A percentile compares a stretch with the other conserved stretches of the same genome.
Conservation (phyloP, 306 rosid species). For the Herpetospermum pedunculosum region DNA sequence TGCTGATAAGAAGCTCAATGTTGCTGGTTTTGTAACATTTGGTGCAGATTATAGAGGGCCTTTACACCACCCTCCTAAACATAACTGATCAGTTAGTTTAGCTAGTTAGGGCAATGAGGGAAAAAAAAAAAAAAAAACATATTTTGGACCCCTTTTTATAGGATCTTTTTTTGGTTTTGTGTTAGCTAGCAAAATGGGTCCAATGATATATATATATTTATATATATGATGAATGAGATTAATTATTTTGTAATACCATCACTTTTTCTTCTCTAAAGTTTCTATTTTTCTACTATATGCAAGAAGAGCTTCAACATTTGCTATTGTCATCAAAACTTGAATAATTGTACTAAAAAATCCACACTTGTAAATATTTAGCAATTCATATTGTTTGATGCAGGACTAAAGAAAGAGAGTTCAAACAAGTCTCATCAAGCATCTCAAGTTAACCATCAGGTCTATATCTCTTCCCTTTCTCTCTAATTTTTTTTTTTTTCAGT, state of each 20-base stretch:
- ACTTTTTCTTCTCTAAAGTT: neutral
- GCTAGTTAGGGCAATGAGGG: neutral
- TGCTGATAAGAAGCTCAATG: neutral
- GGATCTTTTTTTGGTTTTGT: constrained; percentile 2
- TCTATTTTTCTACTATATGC: neutral
- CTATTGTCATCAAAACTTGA: neutral
- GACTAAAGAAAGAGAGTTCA: neutral
- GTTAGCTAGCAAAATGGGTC: constrained; percentile 1
- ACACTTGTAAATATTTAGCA: neutral
- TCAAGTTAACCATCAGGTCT: constrained; percentile 8
- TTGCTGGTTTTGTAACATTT: constrained; percentile 5
- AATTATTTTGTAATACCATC: neutral
- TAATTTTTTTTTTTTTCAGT: neutral
- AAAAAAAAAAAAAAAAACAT: neutral
- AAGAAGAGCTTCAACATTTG: neutral
- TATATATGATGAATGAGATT: neutral
- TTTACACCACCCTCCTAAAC: constrained; percentile 11
- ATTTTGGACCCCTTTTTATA: neutral
- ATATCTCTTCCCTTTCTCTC: neutral
- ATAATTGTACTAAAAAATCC: neutral
- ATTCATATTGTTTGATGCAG: constrained; percentile 9
- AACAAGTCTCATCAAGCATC: constrained; percentile 5
- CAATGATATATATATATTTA: neutral
- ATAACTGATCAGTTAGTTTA: constrained; percentile 5
- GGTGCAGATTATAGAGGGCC: constrained; percentile 15